Evolutionary conservation across 768 basidiomycete species (phyloP), one percentile per base, ranked within the genome.

Genomic region (Fomitopsis pulvina): DNA sequence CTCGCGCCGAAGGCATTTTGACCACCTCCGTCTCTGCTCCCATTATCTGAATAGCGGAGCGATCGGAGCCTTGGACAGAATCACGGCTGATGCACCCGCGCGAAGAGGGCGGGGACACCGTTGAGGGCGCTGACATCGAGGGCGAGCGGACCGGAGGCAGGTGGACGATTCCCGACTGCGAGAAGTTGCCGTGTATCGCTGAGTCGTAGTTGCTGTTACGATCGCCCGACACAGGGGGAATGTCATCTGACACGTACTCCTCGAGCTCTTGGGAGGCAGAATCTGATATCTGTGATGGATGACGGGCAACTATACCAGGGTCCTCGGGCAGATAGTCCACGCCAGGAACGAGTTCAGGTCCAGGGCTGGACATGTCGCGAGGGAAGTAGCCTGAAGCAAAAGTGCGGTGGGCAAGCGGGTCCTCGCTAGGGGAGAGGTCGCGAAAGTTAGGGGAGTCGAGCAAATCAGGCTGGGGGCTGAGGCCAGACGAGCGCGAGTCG

Each of bases 91-190:
- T 24, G n/a, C 53, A 45, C 1, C 46, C 56, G 40, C 49, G 18
- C 1, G 49, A 52, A 4, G 57, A 57, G 21, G 27, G 51, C 16
- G 55, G 11, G n/a, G 43, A 30, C 5, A 27, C 18, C 4, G 47
- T 26, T 27, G 51, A 53, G 10, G 37, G 51, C 18, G 37, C 47
- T 1, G 56, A 57, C 10, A 37, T 40, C 25, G 24, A 26, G 9
- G 16, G 8, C 1, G 57, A 54, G 4, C 59, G 54, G 27, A 59
- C 8, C 11, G 64, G 64, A 1, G 52, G 56, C 10, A 65, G 60
- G 47, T 62, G 62, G 11, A 65, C 62, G 45, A 62, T 62, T 1
- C 64, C 64, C n/a, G 54, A 49, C 34, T 61, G 57, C 9, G 63
- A 64, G 45, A 61, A 61, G 52, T 59, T 29, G 8, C 28, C n/a